A percentile compares a stretch with the other conserved stretches of the same genome.
Evolutionary conservation across 1,284 basidiomycete species (phyloP).

Genomic region (Cryptococcus sp.): DNA sequence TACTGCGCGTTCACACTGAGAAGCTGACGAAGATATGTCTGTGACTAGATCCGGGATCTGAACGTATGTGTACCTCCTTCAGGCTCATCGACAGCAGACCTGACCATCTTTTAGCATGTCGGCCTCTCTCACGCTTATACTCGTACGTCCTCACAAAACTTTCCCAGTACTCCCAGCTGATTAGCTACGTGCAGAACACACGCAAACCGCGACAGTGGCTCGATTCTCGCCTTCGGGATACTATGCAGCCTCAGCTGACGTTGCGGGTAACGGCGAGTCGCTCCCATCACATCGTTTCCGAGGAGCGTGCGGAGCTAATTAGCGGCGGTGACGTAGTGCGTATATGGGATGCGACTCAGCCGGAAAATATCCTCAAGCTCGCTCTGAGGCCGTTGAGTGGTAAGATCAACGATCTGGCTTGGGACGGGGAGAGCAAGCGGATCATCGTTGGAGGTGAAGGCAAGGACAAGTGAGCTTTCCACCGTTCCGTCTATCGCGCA

Average conservation of each 20-base stretch:
- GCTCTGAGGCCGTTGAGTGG: slow-evolving; percentile 82
- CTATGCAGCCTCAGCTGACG: slow-evolving; percentile 90
- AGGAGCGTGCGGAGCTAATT: neutral
- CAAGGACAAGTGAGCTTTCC: slow-evolving; percentile 68
- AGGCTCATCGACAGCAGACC: neutral
- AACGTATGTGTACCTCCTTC: slow-evolving; percentile 52
- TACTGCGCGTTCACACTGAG: neutral
- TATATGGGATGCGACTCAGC: slow-evolving; percentile 90
- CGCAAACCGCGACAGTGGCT: slow-evolving; percentile 82
- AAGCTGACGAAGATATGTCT: slow-evolving; percentile 15
- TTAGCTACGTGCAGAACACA: slow-evolving; percentile 62
- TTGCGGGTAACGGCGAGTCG: slow-evolving; percentile 68
- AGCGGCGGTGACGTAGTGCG: slow-evolving; percentile 60
- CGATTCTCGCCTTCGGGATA: slow-evolving; percentile 91
- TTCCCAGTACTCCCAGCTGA: no score
- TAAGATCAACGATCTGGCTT: slow-evolving; percentile 86
- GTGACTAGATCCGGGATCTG: slow-evolving; percentile 63
- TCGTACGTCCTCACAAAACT: slow-evolving; percentile 26
- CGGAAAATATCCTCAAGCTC: slow-evolving; percentile 80
- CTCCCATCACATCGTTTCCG: neutral
- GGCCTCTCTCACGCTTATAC: slow-evolving; percentile 48
- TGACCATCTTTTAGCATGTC: slow-evolving; percentile 30
- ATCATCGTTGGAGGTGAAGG: slow-evolving; percentile 97
- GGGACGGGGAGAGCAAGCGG: slow-evolving; percentile 96
- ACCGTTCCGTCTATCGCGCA: neutral